Evolutionary conservation across 2,329 filamentous ascomycete species (phyloP), one percentile per base, ranked within the genome.

Genomic region (Periconia macrospinosa): DNA sequence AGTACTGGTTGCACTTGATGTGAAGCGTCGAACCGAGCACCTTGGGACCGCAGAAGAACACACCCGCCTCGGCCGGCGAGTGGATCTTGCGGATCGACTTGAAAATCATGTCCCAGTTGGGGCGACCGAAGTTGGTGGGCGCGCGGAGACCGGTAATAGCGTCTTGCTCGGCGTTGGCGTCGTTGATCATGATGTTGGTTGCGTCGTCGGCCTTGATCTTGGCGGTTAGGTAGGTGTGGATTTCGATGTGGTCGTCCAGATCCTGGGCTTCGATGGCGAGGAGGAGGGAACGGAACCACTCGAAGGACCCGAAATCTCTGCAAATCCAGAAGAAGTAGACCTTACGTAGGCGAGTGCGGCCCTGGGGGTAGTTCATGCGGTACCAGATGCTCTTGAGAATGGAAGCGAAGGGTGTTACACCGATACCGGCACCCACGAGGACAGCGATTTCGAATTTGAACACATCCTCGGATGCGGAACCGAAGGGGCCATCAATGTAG

Each of bases 281-380:
- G 15, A 95, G 83, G 55, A 95, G 78, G 23, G 89, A 92, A 47
- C 90, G 83, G 81, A 94, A 94, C 91, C 91, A 95, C 79, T 94
- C 90, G 66, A 94, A 92, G 0, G 88, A 91, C 33, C 88, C 90
- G 68, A 93, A 93, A 74, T 94, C 90, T 74, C 90, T 83, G 80
- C 90, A 93, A 58, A 94, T 87, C 91, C 91, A 94, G 83, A 94
- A 92, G 79, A 94, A 94, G 79, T 94, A 95, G 20, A 95, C 90
- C 75, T 94, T 95, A 67, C 87, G 83, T 42, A 95, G 81, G 3
- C 89, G 82, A 2, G 89, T 92, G 77, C 88, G 89, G 74, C 87
- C 85, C 71, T 90, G 87, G 2, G 89, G 88, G 75, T 91, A 92
- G 81, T 92, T 93, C 87, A 93, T 92, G 47, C 90, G 86, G 79